phyloP scores from a whole-genome alignment of 2,329 filamentous ascomycete genomes.

The Fusarium torulosum region DNA sequence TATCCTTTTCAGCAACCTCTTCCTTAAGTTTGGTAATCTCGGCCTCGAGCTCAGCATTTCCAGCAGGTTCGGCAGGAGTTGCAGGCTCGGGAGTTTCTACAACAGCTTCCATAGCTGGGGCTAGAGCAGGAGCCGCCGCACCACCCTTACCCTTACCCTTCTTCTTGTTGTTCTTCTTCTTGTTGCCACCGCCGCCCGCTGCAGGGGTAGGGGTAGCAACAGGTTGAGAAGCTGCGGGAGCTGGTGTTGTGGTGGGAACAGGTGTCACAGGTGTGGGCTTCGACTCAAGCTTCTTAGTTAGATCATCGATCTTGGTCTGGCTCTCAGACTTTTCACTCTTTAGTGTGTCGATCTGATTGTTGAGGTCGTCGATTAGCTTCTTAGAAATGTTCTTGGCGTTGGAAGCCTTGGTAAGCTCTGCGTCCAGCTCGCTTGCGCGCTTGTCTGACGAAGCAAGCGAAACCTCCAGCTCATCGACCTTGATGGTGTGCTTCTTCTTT shows the following conservation, averaged over 20 bases:
- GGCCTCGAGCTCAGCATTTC: slow-evolving; percentile 58
- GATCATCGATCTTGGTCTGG: slow-evolving; percentile 53
- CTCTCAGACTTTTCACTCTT: slow-evolving; percentile 52
- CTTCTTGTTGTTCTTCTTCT: slow-evolving; percentile 85
- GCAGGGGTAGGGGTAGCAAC: slow-evolving; percentile 44
- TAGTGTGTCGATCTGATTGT: slow-evolving; percentile 54
- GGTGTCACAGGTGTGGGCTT: slow-evolving; percentile 29
- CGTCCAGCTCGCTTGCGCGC: slow-evolving; percentile 56
- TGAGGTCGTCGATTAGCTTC: slow-evolving; percentile 56
- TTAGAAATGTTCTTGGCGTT: slow-evolving; percentile 58
- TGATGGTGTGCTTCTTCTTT: slow-evolving; percentile 50
- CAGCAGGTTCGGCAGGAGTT: slow-evolving; percentile 47
- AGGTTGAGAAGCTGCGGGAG: slow-evolving; percentile 46
- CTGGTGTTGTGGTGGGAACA: slow-evolving; percentile 39
- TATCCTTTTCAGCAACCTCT: slow-evolving; percentile 74
- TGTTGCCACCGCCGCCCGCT: slow-evolving; percentile 53
- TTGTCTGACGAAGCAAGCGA: slow-evolving; percentile 54
- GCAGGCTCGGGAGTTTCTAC: slow-evolving; percentile 54
- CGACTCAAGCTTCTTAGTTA: slow-evolving; percentile 59
- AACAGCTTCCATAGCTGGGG: slow-evolving; percentile 51
- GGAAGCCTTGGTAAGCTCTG: slow-evolving; percentile 56
- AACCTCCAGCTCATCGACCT: slow-evolving; percentile 54
- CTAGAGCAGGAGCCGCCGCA: slow-evolving; percentile 53
- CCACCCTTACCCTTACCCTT: slow-evolving; percentile 79
- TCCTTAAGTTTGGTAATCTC: slow-evolving; percentile 65